These are phyloP conservation scores for Extremus antarcticus DNA, from an alignment of 495 filamentous ascomycete species.

Conservation along the genomic window DNA sequence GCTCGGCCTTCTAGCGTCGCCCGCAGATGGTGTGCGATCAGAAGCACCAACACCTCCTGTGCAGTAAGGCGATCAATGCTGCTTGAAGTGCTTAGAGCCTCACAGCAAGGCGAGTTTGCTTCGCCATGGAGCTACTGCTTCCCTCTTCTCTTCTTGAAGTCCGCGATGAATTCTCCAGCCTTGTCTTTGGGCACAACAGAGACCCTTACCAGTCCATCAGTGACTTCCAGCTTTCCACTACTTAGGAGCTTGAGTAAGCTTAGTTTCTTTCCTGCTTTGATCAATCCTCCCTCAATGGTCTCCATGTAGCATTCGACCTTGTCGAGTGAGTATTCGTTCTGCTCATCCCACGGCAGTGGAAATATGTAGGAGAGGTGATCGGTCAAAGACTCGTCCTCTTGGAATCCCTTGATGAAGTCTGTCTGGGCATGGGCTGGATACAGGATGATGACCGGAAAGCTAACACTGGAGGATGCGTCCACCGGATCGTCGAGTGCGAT, in stretches of 20 bases:
- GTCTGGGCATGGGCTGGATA: slow-evolving; percentile 71
- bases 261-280: slow-evolving; percentile 83
- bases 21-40: not conserved
- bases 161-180: slow-evolving; percentile 62
- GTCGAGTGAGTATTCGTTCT: slow-evolving; percentile 50
- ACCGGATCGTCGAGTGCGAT: slow-evolving; percentile 54
- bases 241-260: slow-evolving; percentile 60
- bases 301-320: slow-evolving; percentile 85
- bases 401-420: slow-evolving; percentile 81
- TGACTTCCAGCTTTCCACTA: slow-evolving; percentile 71
- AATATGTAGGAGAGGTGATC: slow-evolving; percentile 75
- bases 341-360: slow-evolving; percentile 69
- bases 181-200: slow-evolving; percentile 63
- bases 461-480: slow-evolving; percentile 56
- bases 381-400: slow-evolving; percentile 55
- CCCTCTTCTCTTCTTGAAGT: slow-evolving; percentile 64
- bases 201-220: slow-evolving; percentile 74
- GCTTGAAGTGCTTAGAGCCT: too few relatives aligned
- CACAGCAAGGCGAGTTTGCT: too few relatives aligned
- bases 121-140: too few relatives aligned
- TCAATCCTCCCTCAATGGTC: slow-evolving; percentile 64
- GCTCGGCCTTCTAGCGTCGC: slow-evolving; percentile 1
- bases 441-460: slow-evolving; percentile 70
- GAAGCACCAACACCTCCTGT: slow-evolving; percentile 4
- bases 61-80: not conserved